Evolutionary conservation across 495 filamentous ascomycete genomes (phyloP), one percentile per base, ranked within the genome.

Genomic region (Penicillium macrosclerotiorum): DNA sequence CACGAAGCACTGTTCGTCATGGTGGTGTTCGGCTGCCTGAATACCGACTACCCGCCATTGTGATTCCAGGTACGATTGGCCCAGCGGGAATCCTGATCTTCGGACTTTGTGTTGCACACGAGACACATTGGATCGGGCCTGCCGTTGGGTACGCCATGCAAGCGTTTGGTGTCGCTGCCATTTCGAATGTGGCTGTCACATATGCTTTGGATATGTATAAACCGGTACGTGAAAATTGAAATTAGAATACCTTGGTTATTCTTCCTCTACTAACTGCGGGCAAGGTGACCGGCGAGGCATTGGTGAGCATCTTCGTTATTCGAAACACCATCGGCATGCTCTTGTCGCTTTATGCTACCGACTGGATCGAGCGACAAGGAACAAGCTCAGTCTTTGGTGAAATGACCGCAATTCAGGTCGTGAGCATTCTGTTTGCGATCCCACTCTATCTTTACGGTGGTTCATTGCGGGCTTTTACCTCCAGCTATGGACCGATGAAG

Each of bases 141-240:
- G 64, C 64, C 0, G 38, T 67, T n/a, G 64, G 64, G 25, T 63
- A 63, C 31, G 62, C 53, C 1, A 67, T 67, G 62, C 64, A 67
- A 30, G 64, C 57, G 0, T 67, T 67, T 29, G 64, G 64, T 3
- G 55, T 65, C 0, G 57, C 64, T 8, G 62, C 62, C 20, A 62
- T 65, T 13, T 63, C 62, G 1, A 67, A 67, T 31, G 59, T 67
- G 5, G 64, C 59, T 2, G 64, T 67, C 23, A 67, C 64, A 1
- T 67, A 67, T 27, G 55, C 50, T 4, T 30, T 67, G 11, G 64
- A 67, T 23, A 61, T 53, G 14, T 67, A 67, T 41, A 55, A 56
- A 23, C 57, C 53, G 24, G 64, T 67, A 40, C 5, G 57, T 51
- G 0, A 2, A 26, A 24, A 5, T 22, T 26, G n/a, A n/a, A n/a